These are phyloP conservation scores for Scedosporium dehoogii DNA, from an alignment of 2,329 filamentous ascomycete genomes.

Conservation along the genomic window DNA sequence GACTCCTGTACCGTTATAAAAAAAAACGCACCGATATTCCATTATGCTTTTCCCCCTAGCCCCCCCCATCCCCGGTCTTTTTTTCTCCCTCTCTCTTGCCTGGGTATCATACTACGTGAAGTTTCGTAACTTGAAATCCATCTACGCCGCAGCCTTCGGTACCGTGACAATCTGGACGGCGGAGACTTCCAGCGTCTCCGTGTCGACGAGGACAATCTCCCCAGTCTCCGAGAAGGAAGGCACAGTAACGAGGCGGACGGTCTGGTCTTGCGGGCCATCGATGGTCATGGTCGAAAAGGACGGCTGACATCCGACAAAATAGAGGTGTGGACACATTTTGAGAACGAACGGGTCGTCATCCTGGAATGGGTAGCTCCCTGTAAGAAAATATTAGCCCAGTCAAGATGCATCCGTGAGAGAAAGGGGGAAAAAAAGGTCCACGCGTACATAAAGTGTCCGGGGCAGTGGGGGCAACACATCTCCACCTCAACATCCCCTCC, in stretches of 20 bases:
- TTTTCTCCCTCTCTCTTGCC: not conserved
- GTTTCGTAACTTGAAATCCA: constrained; percentile 3
- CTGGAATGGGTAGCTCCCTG: constrained; percentile 94
- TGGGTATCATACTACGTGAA: not conserved
- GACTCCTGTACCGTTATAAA: not conserved
- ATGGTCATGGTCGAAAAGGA: constrained; percentile 64
- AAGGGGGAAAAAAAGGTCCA: not conserved
- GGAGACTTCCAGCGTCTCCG: constrained; percentile 73
- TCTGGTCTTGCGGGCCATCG: constrained; percentile 55
- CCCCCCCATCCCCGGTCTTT: not conserved
- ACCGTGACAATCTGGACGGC: constrained; percentile 46
- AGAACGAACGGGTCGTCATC: constrained; percentile 87
- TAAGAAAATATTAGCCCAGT: not conserved
- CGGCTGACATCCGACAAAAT: constrained; percentile 80
- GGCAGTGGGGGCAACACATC: constrained; percentile 82
- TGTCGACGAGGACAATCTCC: constrained; percentile 74
- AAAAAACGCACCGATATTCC: not conserved
- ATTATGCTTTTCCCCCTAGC: not conserved
- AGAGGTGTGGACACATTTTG: constrained; percentile 76
- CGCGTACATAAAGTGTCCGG: constrained; percentile 86
- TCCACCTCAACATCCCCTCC: constrained; percentile 90
- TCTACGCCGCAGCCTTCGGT: constrained; percentile 8
- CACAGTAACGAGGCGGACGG: constrained; percentile 69
- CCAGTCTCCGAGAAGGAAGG: constrained; percentile 72
- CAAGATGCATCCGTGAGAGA: not conserved